phyloP scores from a whole-genome alignment of 108 stramenopile species.

The Fragilariopsis cylindrus region DNA sequence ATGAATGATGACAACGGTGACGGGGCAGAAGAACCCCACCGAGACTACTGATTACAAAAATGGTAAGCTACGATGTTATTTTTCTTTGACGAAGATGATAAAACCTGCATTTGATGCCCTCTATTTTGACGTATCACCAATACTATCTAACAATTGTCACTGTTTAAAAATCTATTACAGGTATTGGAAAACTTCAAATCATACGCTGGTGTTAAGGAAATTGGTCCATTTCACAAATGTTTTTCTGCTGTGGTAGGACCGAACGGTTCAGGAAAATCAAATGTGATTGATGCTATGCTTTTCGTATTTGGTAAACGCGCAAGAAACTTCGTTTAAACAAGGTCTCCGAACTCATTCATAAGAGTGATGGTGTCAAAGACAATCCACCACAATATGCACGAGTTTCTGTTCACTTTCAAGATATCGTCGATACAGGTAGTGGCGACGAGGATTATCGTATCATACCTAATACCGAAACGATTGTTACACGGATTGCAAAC shows the following conservation, averaged over 20 bases:
- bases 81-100: background rate
- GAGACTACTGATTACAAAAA: conserved; percentile 94
- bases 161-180: conserved; percentile 28
- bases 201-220: conserved; percentile 90
- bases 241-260: conserved; percentile 96
- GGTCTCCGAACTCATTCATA: conserved; percentile 96
- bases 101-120: background rate
- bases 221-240: conserved; percentile 92
- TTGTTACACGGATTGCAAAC: conserved; percentile 86
- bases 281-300: conserved; percentile 99
- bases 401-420: conserved; percentile 93
- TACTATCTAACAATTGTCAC: background rate
- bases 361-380: conserved; percentile 63
- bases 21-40: conserved; percentile 49
- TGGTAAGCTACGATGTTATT: conserved; percentile 51
- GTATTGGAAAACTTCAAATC: conserved; percentile 98
- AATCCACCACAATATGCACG: conserved; percentile 70
- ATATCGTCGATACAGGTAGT: conserved; percentile 83
- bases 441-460: conserved; percentile 85
- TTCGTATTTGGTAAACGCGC: conserved; percentile 99
- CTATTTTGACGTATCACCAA: background rate
- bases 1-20: background rate
- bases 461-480: conserved; percentile 74
- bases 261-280: conserved; percentile 97
- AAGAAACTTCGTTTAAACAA: conserved; percentile 97